Percentiles rank a stretch among this genome's conserved stretches.
phyloP scores from a whole-genome alignment of 2,329 filamentous ascomycete genomes.

The Penicillium griseofulvum region DNA sequence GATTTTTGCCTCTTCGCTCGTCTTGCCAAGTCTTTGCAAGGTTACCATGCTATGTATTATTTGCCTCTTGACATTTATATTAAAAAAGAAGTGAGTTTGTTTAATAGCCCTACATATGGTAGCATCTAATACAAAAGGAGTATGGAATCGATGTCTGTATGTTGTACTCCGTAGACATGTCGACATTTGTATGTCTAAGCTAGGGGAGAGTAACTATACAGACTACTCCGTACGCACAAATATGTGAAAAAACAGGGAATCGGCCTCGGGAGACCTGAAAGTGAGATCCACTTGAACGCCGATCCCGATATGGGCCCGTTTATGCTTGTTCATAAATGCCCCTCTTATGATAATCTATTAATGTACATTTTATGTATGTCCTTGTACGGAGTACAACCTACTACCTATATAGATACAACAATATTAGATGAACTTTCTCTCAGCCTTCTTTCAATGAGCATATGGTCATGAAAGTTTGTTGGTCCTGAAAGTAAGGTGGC shows the following conservation, averaged over 20 bases:
- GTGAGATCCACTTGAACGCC: neutral
- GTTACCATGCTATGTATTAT: too few species aligned
- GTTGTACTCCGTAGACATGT: neutral
- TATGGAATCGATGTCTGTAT: neutral
- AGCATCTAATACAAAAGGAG: neutral
- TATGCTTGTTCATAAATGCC: neutral
- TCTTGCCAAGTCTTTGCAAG: neutral
- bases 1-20: neutral
- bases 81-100: too few species aligned
- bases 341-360: neutral
- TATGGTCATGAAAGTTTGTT: neutral
- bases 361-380: neutral
- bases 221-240: too few species aligned
- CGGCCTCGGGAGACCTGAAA: neutral
- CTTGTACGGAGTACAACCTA: neutral
- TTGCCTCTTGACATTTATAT: too few species aligned
- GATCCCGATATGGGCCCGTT: constrained; percentile 1
- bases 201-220: too few species aligned
- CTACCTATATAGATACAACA: neutral
- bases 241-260: constrained; percentile 1
- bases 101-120: neutral
- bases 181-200: too few species aligned
- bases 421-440: neutral
- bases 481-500: neutral
- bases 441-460: neutral